Evolutionary conservation across 2,329 filamentous ascomycete genomes (phyloP).

Genomic region (Calonectria pauciramosa): DNA sequence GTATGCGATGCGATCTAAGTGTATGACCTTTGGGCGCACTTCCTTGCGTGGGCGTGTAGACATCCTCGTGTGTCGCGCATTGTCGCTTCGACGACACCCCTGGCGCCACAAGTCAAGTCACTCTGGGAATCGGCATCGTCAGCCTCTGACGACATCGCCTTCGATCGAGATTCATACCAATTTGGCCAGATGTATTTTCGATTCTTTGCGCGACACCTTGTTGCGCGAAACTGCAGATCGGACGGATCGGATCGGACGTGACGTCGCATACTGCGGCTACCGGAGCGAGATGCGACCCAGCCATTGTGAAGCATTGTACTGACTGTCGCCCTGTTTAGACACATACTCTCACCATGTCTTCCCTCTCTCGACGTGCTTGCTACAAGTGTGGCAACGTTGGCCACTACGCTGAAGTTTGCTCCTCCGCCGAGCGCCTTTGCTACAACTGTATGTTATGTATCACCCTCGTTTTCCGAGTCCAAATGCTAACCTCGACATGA

Average conservation of each 20-base stretch:
- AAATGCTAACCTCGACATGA: constrained; percentile 38
- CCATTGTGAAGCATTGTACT: constrained; percentile 19
- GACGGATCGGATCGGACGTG: neutral
- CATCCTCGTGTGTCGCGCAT: constrained; percentile 6
- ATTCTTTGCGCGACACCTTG: neutral
- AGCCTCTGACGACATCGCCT: neutral
- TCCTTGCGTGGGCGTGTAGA: neutral
- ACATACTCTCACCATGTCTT: constrained; percentile 73
- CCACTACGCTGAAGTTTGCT: constrained; percentile 91
- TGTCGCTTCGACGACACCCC: neutral
- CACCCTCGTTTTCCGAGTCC: neutral
- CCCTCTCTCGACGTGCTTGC: constrained; percentile 85
- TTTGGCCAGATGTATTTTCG: neutral
- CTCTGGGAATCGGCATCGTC: neutral
- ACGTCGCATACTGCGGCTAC: neutral
- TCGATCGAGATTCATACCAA: neutral
- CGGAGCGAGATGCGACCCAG: neutral
- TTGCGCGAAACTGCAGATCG: neutral
- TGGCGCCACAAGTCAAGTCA: neutral
- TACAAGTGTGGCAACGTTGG: constrained; percentile 88
- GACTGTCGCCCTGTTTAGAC: constrained; percentile 29
- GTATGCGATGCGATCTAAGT: neutral
- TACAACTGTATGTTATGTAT: constrained; percentile 88
- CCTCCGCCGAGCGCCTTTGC: constrained; percentile 97
- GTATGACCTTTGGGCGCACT: neutral